Conservation (phyloP, 2,329 filamentous ascomycete genomes). For the Akanthomyces dipterigenus region DNA sequence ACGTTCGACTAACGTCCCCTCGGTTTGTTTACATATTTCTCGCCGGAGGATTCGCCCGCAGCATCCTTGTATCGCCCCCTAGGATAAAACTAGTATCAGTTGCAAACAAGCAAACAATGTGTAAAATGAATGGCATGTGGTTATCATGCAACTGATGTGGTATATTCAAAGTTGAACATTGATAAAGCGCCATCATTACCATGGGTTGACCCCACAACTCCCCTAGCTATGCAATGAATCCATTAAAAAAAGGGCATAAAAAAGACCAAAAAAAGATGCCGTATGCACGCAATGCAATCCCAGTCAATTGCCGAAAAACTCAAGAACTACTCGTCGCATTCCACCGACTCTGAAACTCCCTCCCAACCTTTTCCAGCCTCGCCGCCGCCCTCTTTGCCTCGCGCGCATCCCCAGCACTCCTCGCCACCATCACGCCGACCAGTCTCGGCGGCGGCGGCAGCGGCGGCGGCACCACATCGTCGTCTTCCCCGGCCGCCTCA, state of each 20-base stretch:
- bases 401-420: conserved; percentile 36
- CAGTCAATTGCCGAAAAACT: background rate
- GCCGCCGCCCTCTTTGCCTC: conserved; percentile 48
- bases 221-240: too few species aligned
- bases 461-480: conserved; percentile 16
- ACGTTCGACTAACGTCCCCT: too few species aligned
- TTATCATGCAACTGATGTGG: too few species aligned
- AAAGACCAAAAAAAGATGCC: background rate
- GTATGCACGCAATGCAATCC: background rate
- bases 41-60: too few species aligned
- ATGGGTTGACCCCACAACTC: too few species aligned
- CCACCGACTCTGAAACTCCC: conserved; percentile 50
- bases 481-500: background rate
- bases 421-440: conserved; percentile 47
- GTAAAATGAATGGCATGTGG: too few species aligned
- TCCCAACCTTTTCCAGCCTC: conserved; percentile 46
- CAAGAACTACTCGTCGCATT: conserved; percentile 18
- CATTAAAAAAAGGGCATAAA: background rate
- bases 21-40: too few species aligned
- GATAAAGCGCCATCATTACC: too few species aligned
- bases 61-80: too few species aligned
- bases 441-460: conserved; percentile 38
- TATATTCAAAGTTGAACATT: too few species aligned
- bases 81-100: too few species aligned
- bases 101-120: too few species aligned